phyloP scores from a whole-genome alignment of 768 basidiomycete species.

The Pisolithus albus region DNA sequence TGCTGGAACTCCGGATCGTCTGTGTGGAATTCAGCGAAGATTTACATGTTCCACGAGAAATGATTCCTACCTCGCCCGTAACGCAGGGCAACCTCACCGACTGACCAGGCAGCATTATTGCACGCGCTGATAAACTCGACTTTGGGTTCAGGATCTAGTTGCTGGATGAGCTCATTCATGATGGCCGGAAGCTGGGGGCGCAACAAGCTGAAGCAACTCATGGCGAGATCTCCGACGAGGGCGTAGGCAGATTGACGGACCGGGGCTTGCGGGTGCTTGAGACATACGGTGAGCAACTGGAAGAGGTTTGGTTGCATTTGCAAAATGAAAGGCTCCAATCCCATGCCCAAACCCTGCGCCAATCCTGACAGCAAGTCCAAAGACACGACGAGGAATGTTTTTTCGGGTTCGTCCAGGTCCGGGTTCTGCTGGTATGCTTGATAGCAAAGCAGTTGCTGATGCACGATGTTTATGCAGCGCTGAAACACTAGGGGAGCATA shows the following conservation, averaged over 20 bases:
- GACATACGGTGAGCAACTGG: slow-evolving; percentile 74
- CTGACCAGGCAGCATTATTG: slow-evolving; percentile 99
- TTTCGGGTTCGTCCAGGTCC: slow-evolving; percentile 91
- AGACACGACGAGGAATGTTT: slow-evolving; percentile 95
- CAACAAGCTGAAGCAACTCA: slow-evolving; percentile 86
- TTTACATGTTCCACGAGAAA: neutral
- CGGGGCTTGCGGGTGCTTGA: slow-evolving; percentile 93
- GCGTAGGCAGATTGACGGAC: slow-evolving; percentile 97
- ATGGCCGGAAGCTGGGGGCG: slow-evolving; percentile 82
- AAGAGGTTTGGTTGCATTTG: slow-evolving; percentile 72
- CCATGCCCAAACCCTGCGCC: slow-evolving; percentile 84
- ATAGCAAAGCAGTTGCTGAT: slow-evolving; percentile 74
- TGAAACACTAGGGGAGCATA: slow-evolving; percentile 91
- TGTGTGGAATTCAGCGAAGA: slow-evolving; percentile 20
- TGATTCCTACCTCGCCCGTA: slow-evolving; percentile 62
- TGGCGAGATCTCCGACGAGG: slow-evolving; percentile 96
- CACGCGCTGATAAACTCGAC: slow-evolving; percentile 93
- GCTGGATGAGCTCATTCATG: slow-evolving; percentile 82
- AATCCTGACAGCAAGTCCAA: slow-evolving; percentile 95
- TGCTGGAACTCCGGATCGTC: slow-evolving; percentile 85
- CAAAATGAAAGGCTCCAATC: slow-evolving; percentile 67
- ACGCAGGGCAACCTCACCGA: slow-evolving; percentile 93
- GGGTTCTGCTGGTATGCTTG: slow-evolving; percentile 85
- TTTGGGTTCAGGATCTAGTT: slow-evolving; percentile 90
- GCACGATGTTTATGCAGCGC: slow-evolving; percentile 82